A percentile compares a stretch with the other conserved stretches of the same genome.
Evolutionary conservation across 371 early-diverging fungal genomes (phyloP).

Genomic region (Mucor irregularis): DNA sequence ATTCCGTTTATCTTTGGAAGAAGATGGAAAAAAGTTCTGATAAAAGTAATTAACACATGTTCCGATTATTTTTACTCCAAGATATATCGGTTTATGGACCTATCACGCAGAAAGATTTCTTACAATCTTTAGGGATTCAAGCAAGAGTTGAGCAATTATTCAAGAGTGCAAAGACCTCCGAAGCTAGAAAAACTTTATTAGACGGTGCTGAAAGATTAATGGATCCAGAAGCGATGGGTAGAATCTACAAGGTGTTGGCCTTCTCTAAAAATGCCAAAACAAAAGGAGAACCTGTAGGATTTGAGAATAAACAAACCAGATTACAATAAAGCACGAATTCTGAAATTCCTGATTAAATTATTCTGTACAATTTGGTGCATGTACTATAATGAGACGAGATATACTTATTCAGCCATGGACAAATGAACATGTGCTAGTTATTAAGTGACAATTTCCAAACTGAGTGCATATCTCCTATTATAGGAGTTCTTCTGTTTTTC

Average conservation of each 20-base stretch:
- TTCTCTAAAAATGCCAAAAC: conserved; percentile 47
- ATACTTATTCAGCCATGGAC: too few species aligned
- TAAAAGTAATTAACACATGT: neutral
- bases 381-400: neutral
- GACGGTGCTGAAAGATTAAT: conserved; percentile 74
- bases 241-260: conserved; percentile 77
- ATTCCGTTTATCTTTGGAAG: too few species aligned
- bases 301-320: conserved; percentile 2
- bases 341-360: too few species aligned
- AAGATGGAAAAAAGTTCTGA: neutral
- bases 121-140: conserved; percentile 85
- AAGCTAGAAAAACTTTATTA: conserved; percentile 62
- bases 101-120: conserved; percentile 79
- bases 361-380: neutral
- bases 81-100: conserved; percentile 66
- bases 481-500: neutral
- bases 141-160: conserved; percentile 75
- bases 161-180: conserved; percentile 49
- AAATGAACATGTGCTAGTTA: neutral
- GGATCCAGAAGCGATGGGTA: conserved; percentile 77
- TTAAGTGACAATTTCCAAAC: neutral
- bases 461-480: conserved; percentile 1
- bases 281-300: conserved; percentile 11
- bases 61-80: neutral
- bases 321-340: too few species aligned